These are phyloP conservation scores for Triangularia setosa DNA, from an alignment of 2,329 filamentous ascomycete genomes.

Conservation along the genomic window DNA sequence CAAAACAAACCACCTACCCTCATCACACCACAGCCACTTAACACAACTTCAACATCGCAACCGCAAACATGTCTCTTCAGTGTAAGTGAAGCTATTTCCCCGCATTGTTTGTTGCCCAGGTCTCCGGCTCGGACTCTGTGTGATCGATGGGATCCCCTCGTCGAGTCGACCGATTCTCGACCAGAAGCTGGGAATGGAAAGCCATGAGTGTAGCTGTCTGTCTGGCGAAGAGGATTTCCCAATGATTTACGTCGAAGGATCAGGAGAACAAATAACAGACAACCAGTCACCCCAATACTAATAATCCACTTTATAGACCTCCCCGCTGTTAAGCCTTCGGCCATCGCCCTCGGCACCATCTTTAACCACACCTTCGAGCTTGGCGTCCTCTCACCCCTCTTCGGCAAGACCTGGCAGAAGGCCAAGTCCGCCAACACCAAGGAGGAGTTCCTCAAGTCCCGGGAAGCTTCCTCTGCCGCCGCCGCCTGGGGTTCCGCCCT, in stretches of 20 bases:
- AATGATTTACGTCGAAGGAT: not conserved
- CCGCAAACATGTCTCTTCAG: constrained; percentile 54
- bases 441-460: constrained; percentile 92
- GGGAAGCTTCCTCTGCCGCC: constrained; percentile 84
- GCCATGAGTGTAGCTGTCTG: not conserved
- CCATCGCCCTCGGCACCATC: constrained; percentile 90
- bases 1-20: not conserved
- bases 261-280: not conserved
- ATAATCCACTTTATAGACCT: constrained; percentile 43
- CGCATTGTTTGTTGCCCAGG: not conserved
- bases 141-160: not conserved
- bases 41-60: constrained; percentile 9
- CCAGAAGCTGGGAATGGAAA: not conserved
- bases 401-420: constrained; percentile 90
- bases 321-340: constrained; percentile 88
- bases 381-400: constrained; percentile 81
- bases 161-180: not conserved
- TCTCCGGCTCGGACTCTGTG: not conserved
- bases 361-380: constrained; percentile 94
- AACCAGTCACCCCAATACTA: constrained; percentile 7
- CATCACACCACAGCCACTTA: not conserved
- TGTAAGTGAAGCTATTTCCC: constrained; percentile 40
- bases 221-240: not conserved
- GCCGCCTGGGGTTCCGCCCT: constrained; percentile 88
- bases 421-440: constrained; percentile 89